These are phyloP conservation scores for Erythrobasidium hasegawianum DNA, from an alignment of 1,284 basidiomycete species.

Conservation along the genomic window DNA sequence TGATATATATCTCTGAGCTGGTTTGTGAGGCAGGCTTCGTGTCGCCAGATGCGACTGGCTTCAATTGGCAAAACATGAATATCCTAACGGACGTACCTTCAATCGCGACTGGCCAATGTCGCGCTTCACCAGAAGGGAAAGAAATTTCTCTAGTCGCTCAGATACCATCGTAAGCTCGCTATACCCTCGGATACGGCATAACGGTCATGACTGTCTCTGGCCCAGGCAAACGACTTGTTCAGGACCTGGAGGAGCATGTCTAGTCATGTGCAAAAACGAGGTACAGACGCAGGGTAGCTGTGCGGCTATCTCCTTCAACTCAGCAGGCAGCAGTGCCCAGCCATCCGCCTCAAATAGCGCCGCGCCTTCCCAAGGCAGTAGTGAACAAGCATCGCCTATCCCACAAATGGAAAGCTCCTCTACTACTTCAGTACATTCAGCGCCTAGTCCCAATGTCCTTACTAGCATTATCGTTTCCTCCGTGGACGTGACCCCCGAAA, in stretches of 20 bases:
- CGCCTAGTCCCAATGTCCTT: neutral
- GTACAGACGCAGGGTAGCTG: slow-evolving; percentile 20
- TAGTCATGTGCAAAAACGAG: slow-evolving; percentile 24
- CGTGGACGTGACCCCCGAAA: neutral
- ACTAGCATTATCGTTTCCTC: neutral
- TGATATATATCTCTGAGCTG: too few relatives aligned
- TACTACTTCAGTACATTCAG: too few relatives aligned
- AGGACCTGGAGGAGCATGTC: slow-evolving; percentile 16
- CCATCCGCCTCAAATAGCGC: neutral
- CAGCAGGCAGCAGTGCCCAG: neutral
- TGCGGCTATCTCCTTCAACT: slow-evolving; percentile 13
- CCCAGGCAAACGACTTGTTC: slow-evolving; percentile 5
- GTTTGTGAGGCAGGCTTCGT: slow-evolving; percentile 13
- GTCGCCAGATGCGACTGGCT: slow-evolving; percentile 20
- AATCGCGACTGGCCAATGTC: slow-evolving; percentile 1
- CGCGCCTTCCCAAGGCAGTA: neutral
- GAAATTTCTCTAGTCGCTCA: slow-evolving; percentile 22
- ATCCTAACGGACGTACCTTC: slow-evolving; percentile 21
- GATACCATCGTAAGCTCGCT: slow-evolving; percentile 5
- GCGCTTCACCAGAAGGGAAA: neutral
- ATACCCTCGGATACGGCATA: too few relatives aligned
- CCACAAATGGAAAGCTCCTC: neutral
- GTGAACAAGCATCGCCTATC: neutral
- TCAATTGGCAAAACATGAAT: slow-evolving; percentile 10
- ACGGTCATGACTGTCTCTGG: too few relatives aligned